A percentile compares a stretch with the other conserved stretches of the same genome.
phyloP scores from a whole-genome alignment of 371 early-diverging fungal species.

The Mucor circinelloides region DNA sequence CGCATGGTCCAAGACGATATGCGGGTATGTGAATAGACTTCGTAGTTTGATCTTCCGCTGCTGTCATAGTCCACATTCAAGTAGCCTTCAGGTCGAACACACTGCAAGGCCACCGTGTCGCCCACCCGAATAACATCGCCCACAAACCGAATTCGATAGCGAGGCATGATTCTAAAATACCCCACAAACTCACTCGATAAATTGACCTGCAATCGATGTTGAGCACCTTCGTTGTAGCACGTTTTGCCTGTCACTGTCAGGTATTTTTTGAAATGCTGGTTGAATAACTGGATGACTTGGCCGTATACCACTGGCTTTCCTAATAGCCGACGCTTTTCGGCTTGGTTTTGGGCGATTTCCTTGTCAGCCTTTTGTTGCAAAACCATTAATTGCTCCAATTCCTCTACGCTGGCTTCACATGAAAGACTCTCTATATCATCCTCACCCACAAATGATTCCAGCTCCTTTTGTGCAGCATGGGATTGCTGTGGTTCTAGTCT shows the following conservation, averaged over 20 bases:
- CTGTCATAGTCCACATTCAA: slow-evolving; percentile 34
- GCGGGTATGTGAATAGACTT: slow-evolving; percentile 38
- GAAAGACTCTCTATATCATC: slow-evolving; percentile 24
- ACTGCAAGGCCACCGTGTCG: slow-evolving; percentile 56
- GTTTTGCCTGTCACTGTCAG: slow-evolving; percentile 53
- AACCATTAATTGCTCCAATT: slow-evolving; percentile 26
- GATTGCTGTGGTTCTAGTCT: slow-evolving; percentile 42
- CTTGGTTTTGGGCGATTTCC: slow-evolving; percentile 42
- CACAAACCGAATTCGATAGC: slow-evolving; percentile 57
- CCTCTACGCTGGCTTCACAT: slow-evolving; percentile 31
- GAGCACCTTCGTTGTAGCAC: slow-evolving; percentile 9
- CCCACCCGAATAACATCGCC: slow-evolving; percentile 58
- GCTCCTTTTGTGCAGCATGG: slow-evolving; percentile 26
- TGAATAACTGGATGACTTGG: slow-evolving; percentile 52
- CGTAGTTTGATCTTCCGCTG: slow-evolving; percentile 26
- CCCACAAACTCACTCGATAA: slow-evolving; percentile 42
- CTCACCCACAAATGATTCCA: slow-evolving; percentile 32
- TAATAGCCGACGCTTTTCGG: slow-evolving; percentile 38
- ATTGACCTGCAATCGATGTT: slow-evolving; percentile 40
- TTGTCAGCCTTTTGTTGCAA: slow-evolving; percentile 32
- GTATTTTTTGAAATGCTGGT: slow-evolving; percentile 48
- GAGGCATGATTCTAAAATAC: slow-evolving; percentile 58
- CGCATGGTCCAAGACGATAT: slow-evolving; percentile 44
- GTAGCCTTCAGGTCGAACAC: slow-evolving; percentile 55
- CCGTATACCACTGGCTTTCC: slow-evolving; percentile 59